Percentiles rank a stretch among this genome's conserved stretches.
Evolutionary conservation across 2,329 filamentous ascomycete species (phyloP).

Genomic region (Phyllosticta citribraziliensis): DNA sequence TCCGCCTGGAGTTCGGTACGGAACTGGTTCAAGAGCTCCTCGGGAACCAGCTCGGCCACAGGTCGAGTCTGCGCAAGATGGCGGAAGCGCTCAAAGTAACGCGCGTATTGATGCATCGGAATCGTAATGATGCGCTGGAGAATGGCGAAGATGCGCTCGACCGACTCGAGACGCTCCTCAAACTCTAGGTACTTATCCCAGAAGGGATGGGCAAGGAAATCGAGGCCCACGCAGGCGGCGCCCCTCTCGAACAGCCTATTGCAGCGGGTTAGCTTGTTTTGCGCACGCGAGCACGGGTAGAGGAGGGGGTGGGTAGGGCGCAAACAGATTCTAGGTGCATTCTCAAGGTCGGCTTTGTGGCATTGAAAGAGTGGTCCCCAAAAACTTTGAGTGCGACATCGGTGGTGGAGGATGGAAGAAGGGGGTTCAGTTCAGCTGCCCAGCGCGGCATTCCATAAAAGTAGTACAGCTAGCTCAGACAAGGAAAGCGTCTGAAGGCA

Average conservation of each 20-base stretch:
- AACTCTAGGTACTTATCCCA: conserved; percentile 99
- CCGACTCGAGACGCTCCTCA: conserved; percentile 78
- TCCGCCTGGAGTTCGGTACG: conserved; percentile 64
- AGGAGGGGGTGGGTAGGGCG: conserved; percentile 27
- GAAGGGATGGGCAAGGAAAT: conserved; percentile 90
- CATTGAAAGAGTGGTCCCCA: conserved; percentile 1
- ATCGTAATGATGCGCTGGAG: conserved; percentile 75
- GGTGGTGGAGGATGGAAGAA: conserved; percentile 2
- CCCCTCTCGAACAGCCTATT: conserved; percentile 84
- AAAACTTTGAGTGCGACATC: conserved; percentile 7
- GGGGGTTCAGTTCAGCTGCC: conserved; percentile 7
- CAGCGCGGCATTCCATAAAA: conserved; percentile 9
- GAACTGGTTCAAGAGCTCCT: conserved; percentile 58
- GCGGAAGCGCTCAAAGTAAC: conserved; percentile 88
- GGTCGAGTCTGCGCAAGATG: conserved; percentile 64
- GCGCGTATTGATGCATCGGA: conserved; percentile 89
- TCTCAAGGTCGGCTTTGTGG: conserved; percentile 6
- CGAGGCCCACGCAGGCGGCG: conserved; percentile 72
- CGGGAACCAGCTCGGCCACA: conserved; percentile 59
- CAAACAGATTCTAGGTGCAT: conserved; percentile 28
- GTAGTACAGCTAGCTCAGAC: conserved; percentile 28
- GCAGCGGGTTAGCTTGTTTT: conserved; percentile 28
- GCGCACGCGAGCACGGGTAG: conserved; percentile 14
- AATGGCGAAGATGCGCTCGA: conserved; percentile 77
- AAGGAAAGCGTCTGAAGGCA: conserved; percentile 37